Conservation (phyloP, 768 basidiomycete species). For the Mycena haematopus region DNA sequence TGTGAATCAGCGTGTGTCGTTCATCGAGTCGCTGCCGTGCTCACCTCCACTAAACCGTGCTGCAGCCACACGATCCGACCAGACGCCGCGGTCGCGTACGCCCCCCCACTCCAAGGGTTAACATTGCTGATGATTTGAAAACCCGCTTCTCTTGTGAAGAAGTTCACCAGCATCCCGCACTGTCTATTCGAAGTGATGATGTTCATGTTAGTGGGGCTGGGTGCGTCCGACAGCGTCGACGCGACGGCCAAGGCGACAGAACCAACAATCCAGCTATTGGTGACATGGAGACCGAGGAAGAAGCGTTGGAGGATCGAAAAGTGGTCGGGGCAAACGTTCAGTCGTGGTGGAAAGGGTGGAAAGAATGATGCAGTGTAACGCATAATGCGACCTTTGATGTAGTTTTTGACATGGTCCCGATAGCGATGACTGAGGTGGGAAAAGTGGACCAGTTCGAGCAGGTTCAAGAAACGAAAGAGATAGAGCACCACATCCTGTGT, state of each 20-base stretch:
- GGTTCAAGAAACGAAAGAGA: not conserved
- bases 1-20: no score
- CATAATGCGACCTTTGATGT: not conserved
- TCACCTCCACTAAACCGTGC: no score
- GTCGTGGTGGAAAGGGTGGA: not conserved
- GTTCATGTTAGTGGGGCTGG: no score
- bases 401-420: not conserved
- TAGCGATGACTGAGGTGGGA: not conserved
- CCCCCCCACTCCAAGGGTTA: not conserved
- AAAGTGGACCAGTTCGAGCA: not conserved
- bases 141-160: not conserved
- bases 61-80: not conserved
- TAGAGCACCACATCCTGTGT: not conserved
- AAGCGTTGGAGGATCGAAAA: not conserved
- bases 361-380: constrained; percentile 5
- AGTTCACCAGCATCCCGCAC: not conserved
- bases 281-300: not conserved
- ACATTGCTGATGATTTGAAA: no score
- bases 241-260: not conserved
- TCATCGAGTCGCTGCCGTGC: no score
- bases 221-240: constrained; percentile 1
- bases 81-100: not conserved
- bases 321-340: not conserved
- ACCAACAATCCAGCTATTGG: not conserved
- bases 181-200: no score